Evolutionary conservation across 768 basidiomycete genomes (phyloP).

Genomic region (Boletus sp.): DNA sequence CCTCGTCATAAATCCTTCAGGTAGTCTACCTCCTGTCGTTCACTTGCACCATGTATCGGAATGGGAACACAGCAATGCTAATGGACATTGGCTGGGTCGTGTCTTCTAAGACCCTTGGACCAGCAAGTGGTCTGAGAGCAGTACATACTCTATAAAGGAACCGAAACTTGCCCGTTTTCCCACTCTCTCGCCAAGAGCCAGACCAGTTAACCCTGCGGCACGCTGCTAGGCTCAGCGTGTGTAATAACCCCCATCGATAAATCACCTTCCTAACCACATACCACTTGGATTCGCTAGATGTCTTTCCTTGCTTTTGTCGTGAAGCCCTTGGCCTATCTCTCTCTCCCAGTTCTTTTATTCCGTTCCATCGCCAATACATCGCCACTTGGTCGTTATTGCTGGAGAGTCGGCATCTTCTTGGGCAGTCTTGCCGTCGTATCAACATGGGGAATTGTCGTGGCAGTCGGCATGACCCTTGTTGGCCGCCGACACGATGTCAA

Average conservation of each 20-base stretch:
- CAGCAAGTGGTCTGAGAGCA: not conserved
- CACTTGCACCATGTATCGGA: not conserved
- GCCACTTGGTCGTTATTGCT: slow-evolving; percentile 64
- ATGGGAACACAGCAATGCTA: not conserved
- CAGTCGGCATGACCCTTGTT: slow-evolving; percentile 59
- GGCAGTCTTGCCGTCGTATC: slow-evolving; percentile 68
- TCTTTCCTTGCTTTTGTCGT: slow-evolving; percentile 57
- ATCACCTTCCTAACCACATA: slow-evolving; percentile 11
- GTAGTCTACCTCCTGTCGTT: not conserved
- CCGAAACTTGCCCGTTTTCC: slow-evolving; percentile 23
- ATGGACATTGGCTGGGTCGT: not conserved
- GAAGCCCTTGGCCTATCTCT: slow-evolving; percentile 73
- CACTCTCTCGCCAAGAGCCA: slow-evolving; percentile 27
- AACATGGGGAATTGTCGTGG: slow-evolving; percentile 66
- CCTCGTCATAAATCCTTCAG: slow-evolving; percentile 20
- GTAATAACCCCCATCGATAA: slow-evolving; percentile 13
- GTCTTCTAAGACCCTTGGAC: not conserved
- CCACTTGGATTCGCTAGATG: slow-evolving; percentile 40
- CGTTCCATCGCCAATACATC: slow-evolving; percentile 56
- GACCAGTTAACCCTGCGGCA: slow-evolving; percentile 10
- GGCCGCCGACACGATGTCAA: slow-evolving; percentile 80
- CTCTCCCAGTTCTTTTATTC: slow-evolving; percentile 65
- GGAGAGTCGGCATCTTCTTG: slow-evolving; percentile 68
- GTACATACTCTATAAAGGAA: not conserved
- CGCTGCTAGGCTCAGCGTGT: slow-evolving; percentile 28